Base-by-base conservation (phyloP, 2,329 filamentous ascomycete genomes). In the Aureobasidium leucospermi region DNA sequence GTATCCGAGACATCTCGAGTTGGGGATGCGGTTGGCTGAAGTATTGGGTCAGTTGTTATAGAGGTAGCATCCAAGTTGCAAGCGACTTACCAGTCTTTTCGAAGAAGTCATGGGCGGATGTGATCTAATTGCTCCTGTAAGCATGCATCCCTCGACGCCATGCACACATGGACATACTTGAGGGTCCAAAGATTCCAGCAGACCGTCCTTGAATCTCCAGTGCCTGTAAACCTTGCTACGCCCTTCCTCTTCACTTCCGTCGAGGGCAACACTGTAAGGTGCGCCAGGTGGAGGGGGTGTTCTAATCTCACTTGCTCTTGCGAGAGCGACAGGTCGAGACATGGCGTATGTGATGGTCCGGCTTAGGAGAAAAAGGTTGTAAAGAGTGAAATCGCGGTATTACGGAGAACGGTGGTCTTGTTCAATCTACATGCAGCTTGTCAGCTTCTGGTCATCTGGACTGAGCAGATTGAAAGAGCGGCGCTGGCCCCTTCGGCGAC, bases 191-290 rank as follows among this genome's bases (percentile, higher is more conserved):
- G 87, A 87, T 68, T 83, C 80, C 43, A 96, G 75, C 60, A 95
- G 79, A 61, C 83, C 83, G 74, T 96, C 86, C 60, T 81, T 80
- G 69, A 87, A 86, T 64, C 83, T 83, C 84, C 87, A 95, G 74
- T 96, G 87, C 63, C 94, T 85, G 75, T 97, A 97, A 64, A 95
- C 76, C 48, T 84, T 77, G 52, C 82, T 88, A 65, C 91, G 86
- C 61, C 86, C 88, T 51, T 89, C 85, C 62, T 80, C 78, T 73
- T 89, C 84, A 48, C 87, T 86, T 63, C 88, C 88, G 0, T 90
- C 87, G 19, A 99, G 68, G 11, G 90, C 78, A 13, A 96, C 78
- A 47, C 87, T 88, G 71, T 94, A 94, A 1, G 91, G 89, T 51
- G 83, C 78, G 64, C 90, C 90, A 8, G 86, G 82, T 3, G 89